Conservation (phyloP, 1,284 basidiomycete species). For the Melampsora americana region DNA sequence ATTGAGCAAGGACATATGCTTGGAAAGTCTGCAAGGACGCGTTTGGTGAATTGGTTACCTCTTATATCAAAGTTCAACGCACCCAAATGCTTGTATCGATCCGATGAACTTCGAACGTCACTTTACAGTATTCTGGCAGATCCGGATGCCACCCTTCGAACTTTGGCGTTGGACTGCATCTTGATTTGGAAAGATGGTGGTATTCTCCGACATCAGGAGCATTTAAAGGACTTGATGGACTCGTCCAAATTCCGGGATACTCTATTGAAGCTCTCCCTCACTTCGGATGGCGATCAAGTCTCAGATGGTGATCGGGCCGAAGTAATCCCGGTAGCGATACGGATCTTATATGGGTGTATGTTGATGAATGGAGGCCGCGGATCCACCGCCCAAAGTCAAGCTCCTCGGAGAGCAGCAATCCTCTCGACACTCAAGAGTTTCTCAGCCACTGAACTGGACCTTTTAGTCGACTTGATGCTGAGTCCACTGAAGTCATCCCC, state of each 20-base stretch:
- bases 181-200: constrained; percentile 75
- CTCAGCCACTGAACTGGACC: constrained; percentile 67
- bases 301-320: constrained; percentile 65
- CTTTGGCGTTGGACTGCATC: constrained; percentile 72
- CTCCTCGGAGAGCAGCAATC: constrained; percentile 72
- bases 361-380: constrained; percentile 72
- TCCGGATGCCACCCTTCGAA: constrained; percentile 76
- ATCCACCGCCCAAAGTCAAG: constrained; percentile 61
- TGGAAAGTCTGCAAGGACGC: constrained; percentile 58
- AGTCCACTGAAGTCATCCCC: constrained; percentile 59
- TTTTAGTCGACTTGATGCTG: constrained; percentile 88
- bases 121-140: constrained; percentile 78
- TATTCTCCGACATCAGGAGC: constrained; percentile 67
- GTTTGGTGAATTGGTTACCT: constrained; percentile 71
- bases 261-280: constrained; percentile 69
- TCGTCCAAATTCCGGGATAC: constrained; percentile 85
- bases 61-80: constrained; percentile 86
- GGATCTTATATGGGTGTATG: constrained; percentile 85
- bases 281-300: constrained; percentile 59
- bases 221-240: constrained; percentile 71
- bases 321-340: constrained; percentile 70
- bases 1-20: constrained; percentile 55
- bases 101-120: constrained; percentile 65
- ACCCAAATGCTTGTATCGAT: constrained; percentile 76
- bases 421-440: constrained; percentile 71